Evolutionary conservation across 2,329 filamentous ascomycete species (phyloP), one percentile per base, ranked within the genome.

Genomic region (Nemania sp.): DNA sequence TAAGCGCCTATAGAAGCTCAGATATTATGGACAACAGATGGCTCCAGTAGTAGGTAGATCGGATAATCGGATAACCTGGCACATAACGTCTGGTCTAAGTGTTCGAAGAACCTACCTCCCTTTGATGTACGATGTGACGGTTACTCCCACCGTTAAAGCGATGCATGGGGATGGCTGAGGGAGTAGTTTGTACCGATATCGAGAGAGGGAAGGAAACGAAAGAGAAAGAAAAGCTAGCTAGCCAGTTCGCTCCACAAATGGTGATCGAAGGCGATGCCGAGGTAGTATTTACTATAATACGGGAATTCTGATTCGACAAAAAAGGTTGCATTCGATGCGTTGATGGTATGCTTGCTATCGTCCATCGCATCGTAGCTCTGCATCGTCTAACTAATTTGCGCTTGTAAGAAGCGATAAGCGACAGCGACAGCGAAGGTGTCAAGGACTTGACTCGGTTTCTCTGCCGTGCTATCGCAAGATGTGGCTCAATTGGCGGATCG

Each of bases 401-500:
- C 58, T 52, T 58, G 35, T 10, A 24, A 51, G 20, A 63, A 62
- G 49, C 62, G 57, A 68, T 47, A 64, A 54, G 62, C 57, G 53
- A 62, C 57, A 49, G 62, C 57, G 53, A 58, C 57, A 49, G 57
- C 29, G 49, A 60, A 47, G 11, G 53, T 24, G 45, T 62, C 35
- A 32, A 45, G 51, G 56, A 22, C 57, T 49, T 45, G 62, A 35
- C n/a, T 58, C 32, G 56, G 11, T 26, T 63, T 49, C 53, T 32
- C 43, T 60, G 53, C 56, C 51, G 51, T 56, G 53, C 53, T 26
- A 41, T 38, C 22, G 55, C 51, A 20, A 59, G 6, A 38, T 56
- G 24, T 65, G 58, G 66, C 47, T 63, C 62, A 60, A 68, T 70
- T 68, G 68, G 68, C 62, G 49, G 57, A 43, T 65, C 61, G 61